A percentile compares a stretch with the other conserved stretches of the same genome.
These are phyloP conservation scores for Stereum hirsutum DNA, from an alignment of 1,284 basidiomycete species.

Conservation along the genomic window DNA sequence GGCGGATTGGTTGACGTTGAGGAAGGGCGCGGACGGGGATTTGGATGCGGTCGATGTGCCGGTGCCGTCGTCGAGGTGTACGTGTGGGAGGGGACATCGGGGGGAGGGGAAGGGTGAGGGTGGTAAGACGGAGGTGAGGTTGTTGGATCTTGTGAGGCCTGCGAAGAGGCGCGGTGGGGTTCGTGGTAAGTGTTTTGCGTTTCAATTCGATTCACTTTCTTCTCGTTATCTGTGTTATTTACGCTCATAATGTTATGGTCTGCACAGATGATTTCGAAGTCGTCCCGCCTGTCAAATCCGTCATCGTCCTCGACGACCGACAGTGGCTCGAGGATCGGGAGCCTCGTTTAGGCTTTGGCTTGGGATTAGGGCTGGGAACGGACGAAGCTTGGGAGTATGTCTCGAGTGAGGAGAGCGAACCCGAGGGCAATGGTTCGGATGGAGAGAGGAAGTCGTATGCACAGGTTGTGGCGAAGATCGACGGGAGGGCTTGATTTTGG, in stretches of 20 bases:
- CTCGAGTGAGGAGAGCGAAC: slow-evolving; percentile 29
- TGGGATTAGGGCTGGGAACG: slow-evolving; percentile 20
- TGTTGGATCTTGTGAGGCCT: slow-evolving; percentile 32
- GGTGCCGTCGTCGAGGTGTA: slow-evolving; percentile 7
- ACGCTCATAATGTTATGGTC: neutral
- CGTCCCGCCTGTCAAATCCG: slow-evolving; percentile 37
- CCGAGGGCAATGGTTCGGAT: slow-evolving; percentile 17
- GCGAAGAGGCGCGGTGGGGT: slow-evolving; percentile 22
- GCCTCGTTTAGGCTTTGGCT: no score
- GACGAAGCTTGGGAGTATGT: slow-evolving; percentile 54
- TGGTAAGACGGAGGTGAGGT: slow-evolving; percentile 36
- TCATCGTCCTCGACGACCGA: slow-evolving; percentile 49
- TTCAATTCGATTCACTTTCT: neutral
- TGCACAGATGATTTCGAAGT: slow-evolving; percentile 40
- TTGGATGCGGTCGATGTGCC: neutral
- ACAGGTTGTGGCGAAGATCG: slow-evolving; percentile 23
- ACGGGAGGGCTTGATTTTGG: slow-evolving; percentile 1
- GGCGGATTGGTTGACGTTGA: neutral
- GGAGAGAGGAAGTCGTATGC: slow-evolving; percentile 39
- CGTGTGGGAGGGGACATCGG: slow-evolving; percentile 3
- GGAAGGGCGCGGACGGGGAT: slow-evolving; percentile 2
- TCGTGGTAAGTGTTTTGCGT: neutral
- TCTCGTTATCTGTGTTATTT: neutral
- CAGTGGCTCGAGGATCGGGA: no score
- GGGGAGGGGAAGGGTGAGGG: slow-evolving; percentile 10